phyloP scores from a whole-genome alignment of 257 asterid species.

The Mitragyna speciosa region DNA sequence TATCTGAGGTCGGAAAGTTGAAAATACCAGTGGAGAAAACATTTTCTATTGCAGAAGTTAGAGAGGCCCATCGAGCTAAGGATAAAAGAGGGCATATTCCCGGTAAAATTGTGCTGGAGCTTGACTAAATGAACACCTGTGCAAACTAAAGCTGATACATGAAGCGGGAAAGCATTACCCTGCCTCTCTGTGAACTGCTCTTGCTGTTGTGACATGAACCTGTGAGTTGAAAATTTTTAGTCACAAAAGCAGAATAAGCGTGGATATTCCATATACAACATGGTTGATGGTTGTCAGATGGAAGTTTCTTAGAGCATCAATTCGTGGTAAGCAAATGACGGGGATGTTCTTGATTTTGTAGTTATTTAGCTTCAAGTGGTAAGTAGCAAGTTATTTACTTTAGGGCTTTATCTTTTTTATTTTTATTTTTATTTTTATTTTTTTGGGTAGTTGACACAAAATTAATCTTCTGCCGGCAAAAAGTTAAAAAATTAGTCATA shows the following conservation, averaged over 20 bases:
- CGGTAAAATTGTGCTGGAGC: slow-evolving; percentile 84
- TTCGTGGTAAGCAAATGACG: slow-evolving; percentile 7
- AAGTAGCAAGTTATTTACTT: background rate
- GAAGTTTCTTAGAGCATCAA: no score
- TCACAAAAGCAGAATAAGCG: background rate
- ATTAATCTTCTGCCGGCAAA: background rate
- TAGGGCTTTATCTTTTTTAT: background rate
- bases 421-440: no score
- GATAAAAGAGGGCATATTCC: slow-evolving; percentile 55
- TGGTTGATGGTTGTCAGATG: background rate
- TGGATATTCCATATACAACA: background rate
- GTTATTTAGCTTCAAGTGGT: background rate
- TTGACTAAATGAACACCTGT: slow-evolving; percentile 36
- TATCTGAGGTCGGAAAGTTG: slow-evolving; percentile 67
- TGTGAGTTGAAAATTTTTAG: background rate
- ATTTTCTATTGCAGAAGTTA: slow-evolving; percentile 59
- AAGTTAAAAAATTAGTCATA: background rate
- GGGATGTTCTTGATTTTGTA: slow-evolving; percentile 5
- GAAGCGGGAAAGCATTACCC: slow-evolving; percentile 2
- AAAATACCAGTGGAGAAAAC: slow-evolving; percentile 80
- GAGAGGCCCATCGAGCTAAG: slow-evolving; percentile 84
- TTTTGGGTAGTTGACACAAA: background rate
- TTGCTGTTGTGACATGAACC: background rate
- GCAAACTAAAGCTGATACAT: background rate
- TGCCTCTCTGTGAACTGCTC: background rate